Evolutionary conservation across 2,329 filamentous ascomycete genomes (phyloP).

Genomic region (Trichoderma sp.): DNA sequence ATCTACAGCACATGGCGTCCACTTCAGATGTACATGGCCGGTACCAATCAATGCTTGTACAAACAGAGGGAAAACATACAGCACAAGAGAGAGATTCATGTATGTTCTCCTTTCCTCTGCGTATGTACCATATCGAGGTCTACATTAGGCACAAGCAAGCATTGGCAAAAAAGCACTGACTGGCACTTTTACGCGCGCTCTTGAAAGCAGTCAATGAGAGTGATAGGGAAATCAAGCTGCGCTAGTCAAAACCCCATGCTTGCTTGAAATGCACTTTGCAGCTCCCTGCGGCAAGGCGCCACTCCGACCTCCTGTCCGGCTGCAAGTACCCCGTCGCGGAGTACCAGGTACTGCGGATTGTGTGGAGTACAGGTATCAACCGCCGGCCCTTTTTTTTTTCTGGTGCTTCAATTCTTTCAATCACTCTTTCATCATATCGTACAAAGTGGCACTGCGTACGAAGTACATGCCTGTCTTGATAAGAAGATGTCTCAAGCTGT

Average conservation of each 20-base stretch:
- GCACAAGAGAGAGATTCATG: background rate
- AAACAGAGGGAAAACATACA: background rate
- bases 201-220: background rate
- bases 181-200: background rate
- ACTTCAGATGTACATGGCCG: background rate
- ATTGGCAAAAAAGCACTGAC: background rate
- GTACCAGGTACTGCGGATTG: background rate
- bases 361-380: background rate
- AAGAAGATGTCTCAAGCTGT: background rate
- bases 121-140: background rate
- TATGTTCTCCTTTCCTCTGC: background rate
- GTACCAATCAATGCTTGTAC: background rate
- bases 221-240: background rate
- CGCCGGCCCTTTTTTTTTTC: background rate
- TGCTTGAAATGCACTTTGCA: background rate
- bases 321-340: background rate
- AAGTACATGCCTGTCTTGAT: background rate
- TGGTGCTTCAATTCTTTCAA: background rate
- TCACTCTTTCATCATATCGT: background rate
- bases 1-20: background rate
- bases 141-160: background rate
- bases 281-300: slow-evolving; percentile 10
- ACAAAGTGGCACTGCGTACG: background rate
- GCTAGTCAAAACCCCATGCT: slow-evolving; percentile 6
- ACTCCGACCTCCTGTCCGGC: slow-evolving; percentile 7